These are phyloP conservation scores for Stephania cephalantha DNA, from an alignment of 164 flowering plant genomes.

Conservation along the genomic window DNA sequence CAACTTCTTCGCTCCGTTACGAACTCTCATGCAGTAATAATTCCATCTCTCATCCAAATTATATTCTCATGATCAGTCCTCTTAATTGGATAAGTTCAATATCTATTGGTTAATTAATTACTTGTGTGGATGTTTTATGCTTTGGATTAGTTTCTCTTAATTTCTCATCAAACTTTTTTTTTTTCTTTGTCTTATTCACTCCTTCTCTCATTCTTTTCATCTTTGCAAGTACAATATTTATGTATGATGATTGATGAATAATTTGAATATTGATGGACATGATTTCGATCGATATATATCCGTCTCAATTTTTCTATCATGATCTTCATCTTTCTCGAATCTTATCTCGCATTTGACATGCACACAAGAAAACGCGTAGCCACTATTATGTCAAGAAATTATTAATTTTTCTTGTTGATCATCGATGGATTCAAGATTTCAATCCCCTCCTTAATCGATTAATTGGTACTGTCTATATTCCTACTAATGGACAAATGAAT, in stretches of 20 bases:
- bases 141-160: neutral
- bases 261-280: neutral
- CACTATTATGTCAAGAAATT: neutral
- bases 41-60: neutral
- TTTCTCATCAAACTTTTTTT: neutral
- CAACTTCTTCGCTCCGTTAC: conserved; percentile 90
- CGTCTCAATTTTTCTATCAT: neutral
- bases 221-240: too few species aligned
- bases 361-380: neutral
- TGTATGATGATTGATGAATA: neutral
- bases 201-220: neutral
- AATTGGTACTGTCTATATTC: neutral
- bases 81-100: neutral
- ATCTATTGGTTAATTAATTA: neutral
- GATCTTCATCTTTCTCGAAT: neutral
- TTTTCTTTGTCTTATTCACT: neutral
- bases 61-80: neutral
- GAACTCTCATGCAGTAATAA: conserved; percentile 77
- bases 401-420: too few species aligned
- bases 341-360: neutral
- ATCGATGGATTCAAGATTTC: too few species aligned
- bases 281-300: neutral
- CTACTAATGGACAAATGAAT: too few species aligned
- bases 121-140: neutral
- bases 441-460: neutral